Evolutionary conservation across 2,329 filamentous ascomycete species (phyloP), one percentile per base, ranked within the genome.

Genomic region (Sarocladium kiliense): DNA sequence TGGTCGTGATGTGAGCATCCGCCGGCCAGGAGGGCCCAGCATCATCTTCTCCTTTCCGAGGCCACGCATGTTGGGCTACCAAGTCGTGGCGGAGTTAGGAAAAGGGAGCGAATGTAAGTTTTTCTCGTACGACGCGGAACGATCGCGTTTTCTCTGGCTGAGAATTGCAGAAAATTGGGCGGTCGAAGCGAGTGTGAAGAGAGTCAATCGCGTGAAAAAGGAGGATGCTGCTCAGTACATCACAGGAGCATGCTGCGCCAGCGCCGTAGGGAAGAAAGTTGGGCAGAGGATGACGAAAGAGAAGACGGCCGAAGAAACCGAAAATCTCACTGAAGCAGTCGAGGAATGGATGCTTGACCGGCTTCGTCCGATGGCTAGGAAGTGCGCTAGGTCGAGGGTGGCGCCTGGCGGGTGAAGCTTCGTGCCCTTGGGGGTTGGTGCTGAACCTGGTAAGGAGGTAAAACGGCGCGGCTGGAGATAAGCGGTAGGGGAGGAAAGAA

Each of bases 21-120:
- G 68, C 55, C 65, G 59, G 27, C 57, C 61, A 44, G 66, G 61
- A 34, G 65, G 60, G 37, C 64, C 64, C 32, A 39, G 21, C 58
- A 70, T 65, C 64, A 70, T 70, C 57, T 70, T 72, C 55, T 58
- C 60, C 66, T 63, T 62, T 54, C 54, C 57, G n/a, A 53, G 36
- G 23, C 50, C 50, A 27, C 50, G 50, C 50, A 53, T 53, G 50
- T 7, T 53, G 3, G n/a, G 47, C 27, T 51, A 12, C 34, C 18
- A 21, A 10, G 44, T 12, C 30, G 18, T 21, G 47, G 19, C 7
- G 27, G n/a, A 36, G 3, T 25, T 36, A 45, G 23, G 47, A 36
- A 30, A 53, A 51, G 25, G 41, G n/a, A 42, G 37, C 27, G 54
- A 55, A 19, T 27, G 44, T n/a, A 47, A 14, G 39, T 5, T 21